phyloP scores from a whole-genome alignment of 768 basidiomycete genomes.

The Termitomyces titanicus region DNA sequence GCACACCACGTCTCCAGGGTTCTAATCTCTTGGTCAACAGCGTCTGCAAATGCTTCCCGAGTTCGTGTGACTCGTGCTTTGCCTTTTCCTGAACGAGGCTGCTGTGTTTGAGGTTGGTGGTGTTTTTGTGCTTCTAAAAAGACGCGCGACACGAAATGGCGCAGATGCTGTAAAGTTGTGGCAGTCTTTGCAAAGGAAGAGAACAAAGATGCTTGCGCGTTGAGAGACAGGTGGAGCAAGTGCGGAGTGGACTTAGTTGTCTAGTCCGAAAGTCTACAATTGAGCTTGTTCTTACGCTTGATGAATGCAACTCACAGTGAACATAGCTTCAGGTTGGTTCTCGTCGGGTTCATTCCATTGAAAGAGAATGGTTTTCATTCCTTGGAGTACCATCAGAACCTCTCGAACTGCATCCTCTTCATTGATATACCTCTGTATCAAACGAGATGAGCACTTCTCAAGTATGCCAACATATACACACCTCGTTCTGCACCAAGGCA shows the following conservation, averaged over 20 bases:
- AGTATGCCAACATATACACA: not conserved
- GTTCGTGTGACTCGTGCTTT: slow-evolving; percentile 44
- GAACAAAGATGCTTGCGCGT: slow-evolving; percentile 64
- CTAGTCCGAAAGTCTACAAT: slow-evolving; percentile 24
- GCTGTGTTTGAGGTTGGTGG: not conserved
- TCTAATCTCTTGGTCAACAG: slow-evolving; percentile 57
- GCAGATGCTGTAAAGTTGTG: slow-evolving; percentile 33
- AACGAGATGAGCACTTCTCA: not conserved
- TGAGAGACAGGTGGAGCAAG: slow-evolving; percentile 63
- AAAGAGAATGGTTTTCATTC: slow-evolving; percentile 59
- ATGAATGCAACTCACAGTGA: slow-evolving; percentile 22
- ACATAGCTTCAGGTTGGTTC: slow-evolving; percentile 12
- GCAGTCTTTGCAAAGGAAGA: slow-evolving; percentile 54
- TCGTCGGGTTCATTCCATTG: slow-evolving; percentile 25
- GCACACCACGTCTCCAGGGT: slow-evolving; percentile 71
- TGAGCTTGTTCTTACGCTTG: not conserved
- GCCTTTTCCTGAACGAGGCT: slow-evolving; percentile 9
- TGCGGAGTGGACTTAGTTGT: slow-evolving; percentile 50
- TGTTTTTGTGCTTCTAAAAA: not conserved
- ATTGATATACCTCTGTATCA: slow-evolving; percentile 56
- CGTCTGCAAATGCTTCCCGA: slow-evolving; percentile 81
- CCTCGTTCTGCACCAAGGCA: slow-evolving; percentile 17
- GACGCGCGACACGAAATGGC: slow-evolving; percentile 2
- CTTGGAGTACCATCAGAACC: slow-evolving; percentile 72
- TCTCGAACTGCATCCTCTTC: slow-evolving; percentile 80